These are phyloP conservation scores for Catunica adiposa DNA, from an alignment of 2,329 filamentous ascomycete genomes.

Conservation along the genomic window DNA sequence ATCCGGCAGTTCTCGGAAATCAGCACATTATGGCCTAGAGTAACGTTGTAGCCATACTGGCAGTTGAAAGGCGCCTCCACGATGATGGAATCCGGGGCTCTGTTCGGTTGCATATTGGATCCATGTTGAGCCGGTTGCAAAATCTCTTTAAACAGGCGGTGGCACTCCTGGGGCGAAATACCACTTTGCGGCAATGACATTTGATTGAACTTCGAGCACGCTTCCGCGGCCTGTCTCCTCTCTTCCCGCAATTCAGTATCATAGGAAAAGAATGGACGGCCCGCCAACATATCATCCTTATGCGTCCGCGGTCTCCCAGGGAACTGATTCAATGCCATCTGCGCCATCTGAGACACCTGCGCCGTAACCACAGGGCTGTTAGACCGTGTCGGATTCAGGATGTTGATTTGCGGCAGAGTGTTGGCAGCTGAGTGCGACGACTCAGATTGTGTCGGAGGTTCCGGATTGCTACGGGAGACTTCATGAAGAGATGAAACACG, in stretches of 20 bases:
- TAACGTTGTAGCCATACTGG: conserved; percentile 91
- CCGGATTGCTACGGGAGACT: conserved; percentile 37
- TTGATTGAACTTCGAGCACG: conserved; percentile 76
- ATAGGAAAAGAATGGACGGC: conserved; percentile 64
- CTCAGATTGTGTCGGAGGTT: conserved; percentile 21
- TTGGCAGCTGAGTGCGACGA: conserved; percentile 18
- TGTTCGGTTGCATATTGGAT: conserved; percentile 34
- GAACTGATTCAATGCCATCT: conserved; percentile 38
- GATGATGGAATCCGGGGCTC: conserved; percentile 55
- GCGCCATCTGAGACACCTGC: conserved; percentile 26
- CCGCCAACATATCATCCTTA: conserved; percentile 78
- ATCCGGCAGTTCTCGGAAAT: conserved; percentile 75
- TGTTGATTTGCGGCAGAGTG: conserved; percentile 40
- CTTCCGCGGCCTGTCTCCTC: conserved; percentile 81
- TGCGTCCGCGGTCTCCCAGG: conserved; percentile 39
- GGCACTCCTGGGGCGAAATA: conserved; percentile 50
- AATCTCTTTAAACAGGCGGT: conserved; percentile 55
- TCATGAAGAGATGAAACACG: conserved; percentile 46
- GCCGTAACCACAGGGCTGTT: conserved; percentile 29
- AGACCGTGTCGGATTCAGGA: conserved; percentile 34
- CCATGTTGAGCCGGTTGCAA: conserved; percentile 43
- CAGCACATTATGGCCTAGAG: conserved; percentile 67
- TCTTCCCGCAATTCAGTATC: conserved; percentile 64
- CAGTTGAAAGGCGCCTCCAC: conserved; percentile 84
- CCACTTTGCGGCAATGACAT: conserved; percentile 58